These are phyloP conservation scores for Claviceps sp. DNA, from an alignment of 2,329 filamentous ascomycete genomes.

Conservation along the genomic window DNA sequence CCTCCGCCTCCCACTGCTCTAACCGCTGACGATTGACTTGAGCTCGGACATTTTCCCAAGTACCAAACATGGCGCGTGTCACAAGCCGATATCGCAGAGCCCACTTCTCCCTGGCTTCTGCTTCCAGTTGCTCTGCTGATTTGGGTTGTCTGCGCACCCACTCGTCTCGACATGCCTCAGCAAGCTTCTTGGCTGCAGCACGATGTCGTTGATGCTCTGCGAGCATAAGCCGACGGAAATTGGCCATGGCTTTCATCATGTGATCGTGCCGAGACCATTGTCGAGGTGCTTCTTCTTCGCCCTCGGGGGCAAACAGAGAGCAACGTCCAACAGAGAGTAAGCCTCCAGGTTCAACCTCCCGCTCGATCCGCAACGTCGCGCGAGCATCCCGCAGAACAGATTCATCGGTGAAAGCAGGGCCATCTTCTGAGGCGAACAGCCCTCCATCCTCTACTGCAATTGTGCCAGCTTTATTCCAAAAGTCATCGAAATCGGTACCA, in stretches of 20 bases:
- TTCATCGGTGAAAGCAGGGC: slow-evolving; percentile 43
- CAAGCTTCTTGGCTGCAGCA: slow-evolving; percentile 63
- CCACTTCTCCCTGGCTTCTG: slow-evolving; percentile 58
- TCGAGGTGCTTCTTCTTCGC: slow-evolving; percentile 55
- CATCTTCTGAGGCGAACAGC: slow-evolving; percentile 41
- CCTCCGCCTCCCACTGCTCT: slow-evolving; percentile 50
- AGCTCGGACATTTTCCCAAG: slow-evolving; percentile 50
- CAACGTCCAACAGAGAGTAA: slow-evolving; percentile 58
- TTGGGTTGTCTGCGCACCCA: slow-evolving; percentile 65
- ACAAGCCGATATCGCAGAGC: slow-evolving; percentile 59
- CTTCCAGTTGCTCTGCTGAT: slow-evolving; percentile 66
- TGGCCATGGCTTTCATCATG: slow-evolving; percentile 61
- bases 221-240: slow-evolving; percentile 69
- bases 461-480: slow-evolving; percentile 34
- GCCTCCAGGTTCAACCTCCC: slow-evolving; percentile 62
- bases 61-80: slow-evolving; percentile 40
- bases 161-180: slow-evolving; percentile 63
- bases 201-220: slow-evolving; percentile 69
- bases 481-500: slow-evolving; percentile 43
- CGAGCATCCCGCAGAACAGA: slow-evolving; percentile 54
- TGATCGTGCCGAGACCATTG: slow-evolving; percentile 87
- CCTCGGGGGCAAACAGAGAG: slow-evolving; percentile 59
- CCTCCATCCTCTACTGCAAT: slow-evolving; percentile 47
- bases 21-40: slow-evolving; percentile 49
- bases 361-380: slow-evolving; percentile 54